Percentiles rank a stretch among this genome's conserved stretches.
Conservation (phyloP, 768 basidiomycete genomes). For the Russula compacta region DNA sequence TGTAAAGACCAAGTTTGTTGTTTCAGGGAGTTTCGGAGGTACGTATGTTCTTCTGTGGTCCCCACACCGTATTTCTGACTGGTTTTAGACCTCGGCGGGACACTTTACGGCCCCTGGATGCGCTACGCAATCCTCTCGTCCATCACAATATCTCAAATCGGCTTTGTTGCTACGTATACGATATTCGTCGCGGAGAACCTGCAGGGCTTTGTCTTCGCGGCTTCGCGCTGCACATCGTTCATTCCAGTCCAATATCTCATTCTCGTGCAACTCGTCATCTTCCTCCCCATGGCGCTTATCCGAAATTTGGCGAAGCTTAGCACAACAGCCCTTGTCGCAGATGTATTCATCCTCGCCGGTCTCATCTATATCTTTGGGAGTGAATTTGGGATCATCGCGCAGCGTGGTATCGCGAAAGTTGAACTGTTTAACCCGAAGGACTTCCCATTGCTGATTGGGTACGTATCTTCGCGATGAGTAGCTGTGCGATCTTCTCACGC, state of each 20-base stretch:
- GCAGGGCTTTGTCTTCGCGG: conserved; percentile 75
- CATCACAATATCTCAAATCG: conserved; percentile 83
- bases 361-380: conserved; percentile 80
- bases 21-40: conserved; percentile 93
- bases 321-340: conserved; percentile 84
- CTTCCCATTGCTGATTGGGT: conserved; percentile 91
- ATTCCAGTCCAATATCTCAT: conserved; percentile 77
- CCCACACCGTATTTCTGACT: background rate
- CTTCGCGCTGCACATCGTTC: conserved; percentile 62
- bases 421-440: conserved; percentile 81
- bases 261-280: conserved; percentile 70
- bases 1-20: conserved; percentile 76
- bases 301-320: conserved; percentile 94
- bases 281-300: conserved; percentile 83
- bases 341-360: conserved; percentile 90
- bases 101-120: conserved; percentile 89
- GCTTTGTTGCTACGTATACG: conserved; percentile 84
- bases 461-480: background rate
- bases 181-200: conserved; percentile 95
- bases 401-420: conserved; percentile 68
- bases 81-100: conserved; percentile 78
- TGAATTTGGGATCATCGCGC: conserved; percentile 61
- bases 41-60: background rate
- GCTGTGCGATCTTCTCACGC: background rate
- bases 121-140: conserved; percentile 79